Evolutionary conservation across 306 rosid genomes (phyloP).

Genomic region (Herpetospermum pedunculosum): DNA sequence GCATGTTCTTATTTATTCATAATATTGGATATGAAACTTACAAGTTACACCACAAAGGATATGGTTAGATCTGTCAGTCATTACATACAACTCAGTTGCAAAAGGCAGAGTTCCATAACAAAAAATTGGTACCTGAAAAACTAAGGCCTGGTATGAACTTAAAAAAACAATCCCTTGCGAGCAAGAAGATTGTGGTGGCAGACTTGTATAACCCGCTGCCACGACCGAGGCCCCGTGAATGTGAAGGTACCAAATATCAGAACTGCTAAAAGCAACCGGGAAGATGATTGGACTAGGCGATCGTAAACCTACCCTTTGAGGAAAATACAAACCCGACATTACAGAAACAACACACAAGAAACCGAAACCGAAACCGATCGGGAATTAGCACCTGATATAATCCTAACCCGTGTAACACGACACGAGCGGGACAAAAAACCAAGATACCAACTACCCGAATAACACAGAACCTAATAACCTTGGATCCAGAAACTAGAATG

Average conservation of each 20-base stretch:
- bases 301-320: conserved; percentile 38
- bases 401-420: not conserved
- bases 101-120: conserved; percentile 22
- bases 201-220: conserved; percentile 43
- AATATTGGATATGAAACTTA: conserved; percentile 9
- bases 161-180: conserved; percentile 43
- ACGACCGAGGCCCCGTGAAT: conserved; percentile 52
- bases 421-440: not conserved
- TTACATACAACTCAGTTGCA: conserved; percentile 30
- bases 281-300: not conserved
- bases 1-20: not conserved
- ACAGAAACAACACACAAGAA: conserved; percentile 25
- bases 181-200: conserved; percentile 35
- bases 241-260: conserved; percentile 33
- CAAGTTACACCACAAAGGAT: conserved; percentile 38
- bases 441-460: not conserved
- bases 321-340: conserved; percentile 40
- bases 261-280: conserved; percentile 44
- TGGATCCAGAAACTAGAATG: conserved; percentile 17
- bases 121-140: conserved; percentile 50
- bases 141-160: conserved; percentile 25
- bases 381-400: conserved; percentile 20
- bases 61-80: conserved; percentile 13
- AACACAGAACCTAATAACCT: not conserved
- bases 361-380: conserved; percentile 36